A percentile compares a stretch with the other conserved stretches of the same genome.
phyloP scores from a whole-genome alignment of 768 basidiomycete genomes.

The Phanerochaete carnosa region DNA sequence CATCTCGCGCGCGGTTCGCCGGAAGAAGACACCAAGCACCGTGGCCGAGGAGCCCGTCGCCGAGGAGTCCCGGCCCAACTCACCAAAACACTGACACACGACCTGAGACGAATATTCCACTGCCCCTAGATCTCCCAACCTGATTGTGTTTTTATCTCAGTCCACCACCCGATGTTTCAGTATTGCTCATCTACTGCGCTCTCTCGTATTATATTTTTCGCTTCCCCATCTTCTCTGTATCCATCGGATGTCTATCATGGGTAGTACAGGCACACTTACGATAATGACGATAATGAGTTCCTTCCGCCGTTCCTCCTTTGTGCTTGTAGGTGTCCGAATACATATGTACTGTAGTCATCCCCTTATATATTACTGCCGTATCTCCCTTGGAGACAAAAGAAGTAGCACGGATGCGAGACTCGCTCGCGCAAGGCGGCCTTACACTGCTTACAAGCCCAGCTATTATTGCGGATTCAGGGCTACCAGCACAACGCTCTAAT shows the following conservation, averaged over 20 bases:
- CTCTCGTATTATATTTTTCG: background rate
- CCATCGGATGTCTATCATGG: conserved; percentile 4
- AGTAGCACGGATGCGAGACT: too few relatives aligned
- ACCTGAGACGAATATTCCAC: background rate
- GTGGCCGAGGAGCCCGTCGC: conserved; percentile 1
- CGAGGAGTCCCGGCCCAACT: conserved; percentile 3
- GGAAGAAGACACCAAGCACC: conserved; percentile 13
- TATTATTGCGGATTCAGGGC: too few relatives aligned
- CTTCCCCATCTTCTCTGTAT: conserved; percentile 4
- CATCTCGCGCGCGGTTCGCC: conserved; percentile 14
- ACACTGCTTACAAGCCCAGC: too few relatives aligned
- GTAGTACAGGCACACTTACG: conserved; percentile 8
- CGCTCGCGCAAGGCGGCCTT: too few relatives aligned
- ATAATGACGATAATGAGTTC: conserved; percentile 13
- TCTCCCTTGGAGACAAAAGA: too few relatives aligned
- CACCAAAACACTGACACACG: background rate
- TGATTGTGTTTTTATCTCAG: background rate
- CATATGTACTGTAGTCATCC: conserved; percentile 8
- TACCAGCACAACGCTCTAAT: too few relatives aligned
- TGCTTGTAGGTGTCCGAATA: conserved; percentile 6
- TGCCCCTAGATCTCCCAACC: background rate
- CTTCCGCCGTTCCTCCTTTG: background rate
- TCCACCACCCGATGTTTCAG: background rate
- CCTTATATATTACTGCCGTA: background rate
- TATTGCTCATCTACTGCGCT: conserved; percentile 12